Conservation (phyloP, 1,284 basidiomycete genomes). For the Cryptococcus maquisensis region DNA sequence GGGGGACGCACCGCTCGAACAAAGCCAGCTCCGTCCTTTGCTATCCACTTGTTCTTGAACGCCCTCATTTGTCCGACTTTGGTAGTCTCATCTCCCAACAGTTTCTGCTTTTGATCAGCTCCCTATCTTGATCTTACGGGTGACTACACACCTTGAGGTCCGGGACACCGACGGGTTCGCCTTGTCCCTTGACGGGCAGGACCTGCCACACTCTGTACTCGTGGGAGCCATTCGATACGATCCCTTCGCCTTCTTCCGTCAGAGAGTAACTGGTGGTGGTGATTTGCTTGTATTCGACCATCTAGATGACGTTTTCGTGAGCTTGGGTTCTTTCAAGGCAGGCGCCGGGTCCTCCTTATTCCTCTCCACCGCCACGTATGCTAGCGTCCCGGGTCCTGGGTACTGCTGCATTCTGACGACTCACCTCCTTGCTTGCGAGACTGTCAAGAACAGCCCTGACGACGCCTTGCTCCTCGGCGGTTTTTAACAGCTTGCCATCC, state of each 20-base stretch:
- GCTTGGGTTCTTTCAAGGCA: neutral
- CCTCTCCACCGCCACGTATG: neutral
- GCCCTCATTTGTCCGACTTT: slow-evolving; percentile 90
- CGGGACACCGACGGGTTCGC: slow-evolving; percentile 60
- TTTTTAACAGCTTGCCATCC: slow-evolving; percentile 50
- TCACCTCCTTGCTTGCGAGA: slow-evolving; percentile 74
- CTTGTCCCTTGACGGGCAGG: slow-evolving; percentile 67
- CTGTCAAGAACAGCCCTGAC: slow-evolving; percentile 87
- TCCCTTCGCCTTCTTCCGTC: slow-evolving; percentile 75
- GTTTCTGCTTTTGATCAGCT: slow-evolving; percentile 49
- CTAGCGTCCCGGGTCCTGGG: no score
- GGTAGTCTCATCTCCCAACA: slow-evolving; percentile 74
- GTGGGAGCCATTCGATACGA: slow-evolving; percentile 78
- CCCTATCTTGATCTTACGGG: neutral
- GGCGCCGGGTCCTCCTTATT: neutral
- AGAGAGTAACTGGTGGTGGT: slow-evolving; percentile 69
- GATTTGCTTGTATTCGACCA: slow-evolving; percentile 76
- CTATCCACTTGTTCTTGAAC: slow-evolving; percentile 97
- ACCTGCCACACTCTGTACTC: slow-evolving; percentile 87
- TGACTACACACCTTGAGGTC: slow-evolving; percentile 56
- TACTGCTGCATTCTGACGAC: slow-evolving; percentile 30
- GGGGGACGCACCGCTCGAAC: slow-evolving; percentile 68
- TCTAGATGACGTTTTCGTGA: slow-evolving; percentile 49
- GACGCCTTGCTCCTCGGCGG: slow-evolving; percentile 64
- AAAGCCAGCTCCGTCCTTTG: slow-evolving; percentile 82